A percentile compares a stretch with the other conserved stretches of the same genome.
Conservation (phyloP, 2,329 filamentous ascomycete species). For the Cephalotrichum gorgonifer region DNA sequence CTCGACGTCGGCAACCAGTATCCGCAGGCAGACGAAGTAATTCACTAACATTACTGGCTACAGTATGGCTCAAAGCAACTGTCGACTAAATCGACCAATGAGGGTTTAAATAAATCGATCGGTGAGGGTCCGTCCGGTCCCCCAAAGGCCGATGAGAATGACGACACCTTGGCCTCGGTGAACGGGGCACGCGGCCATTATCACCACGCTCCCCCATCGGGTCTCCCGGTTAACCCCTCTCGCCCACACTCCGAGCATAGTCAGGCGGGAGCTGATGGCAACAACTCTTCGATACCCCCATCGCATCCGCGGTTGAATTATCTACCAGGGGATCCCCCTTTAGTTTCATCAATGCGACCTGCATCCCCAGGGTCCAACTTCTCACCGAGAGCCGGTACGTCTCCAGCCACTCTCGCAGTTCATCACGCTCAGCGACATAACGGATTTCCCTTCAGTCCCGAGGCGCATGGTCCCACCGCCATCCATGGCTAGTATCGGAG, state of each 20-base stretch:
- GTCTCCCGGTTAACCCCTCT: no score
- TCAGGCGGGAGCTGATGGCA: background rate
- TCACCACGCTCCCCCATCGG: no score
- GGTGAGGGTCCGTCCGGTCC: background rate
- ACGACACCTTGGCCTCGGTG: background rate
- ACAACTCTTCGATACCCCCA: background rate
- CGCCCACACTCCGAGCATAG: no score
- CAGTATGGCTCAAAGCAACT: conserved; percentile 54
- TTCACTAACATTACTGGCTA: conserved; percentile 26
- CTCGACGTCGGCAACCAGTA: conserved; percentile 10
- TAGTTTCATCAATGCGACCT: background rate
- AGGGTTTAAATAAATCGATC: no score
- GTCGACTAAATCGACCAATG: conserved; percentile 13
- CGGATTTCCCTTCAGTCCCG: conserved; percentile 32
- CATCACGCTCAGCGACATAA: conserved; percentile 2
- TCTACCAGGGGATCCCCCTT: background rate
- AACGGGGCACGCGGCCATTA: background rate
- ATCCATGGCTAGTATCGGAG: conserved; percentile 25
- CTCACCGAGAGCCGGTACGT: conserved; percentile 2
- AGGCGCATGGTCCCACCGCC: conserved; percentile 38
- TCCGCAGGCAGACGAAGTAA: conserved; percentile 13
- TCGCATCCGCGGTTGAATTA: background rate
- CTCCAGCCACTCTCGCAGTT: background rate
- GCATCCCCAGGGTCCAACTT: conserved; percentile 1
- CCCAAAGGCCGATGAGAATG: background rate